These are phyloP conservation scores for Cochlearia excelsa DNA, from an alignment of 345 rosid genomes.

Conservation along the genomic window DNA sequence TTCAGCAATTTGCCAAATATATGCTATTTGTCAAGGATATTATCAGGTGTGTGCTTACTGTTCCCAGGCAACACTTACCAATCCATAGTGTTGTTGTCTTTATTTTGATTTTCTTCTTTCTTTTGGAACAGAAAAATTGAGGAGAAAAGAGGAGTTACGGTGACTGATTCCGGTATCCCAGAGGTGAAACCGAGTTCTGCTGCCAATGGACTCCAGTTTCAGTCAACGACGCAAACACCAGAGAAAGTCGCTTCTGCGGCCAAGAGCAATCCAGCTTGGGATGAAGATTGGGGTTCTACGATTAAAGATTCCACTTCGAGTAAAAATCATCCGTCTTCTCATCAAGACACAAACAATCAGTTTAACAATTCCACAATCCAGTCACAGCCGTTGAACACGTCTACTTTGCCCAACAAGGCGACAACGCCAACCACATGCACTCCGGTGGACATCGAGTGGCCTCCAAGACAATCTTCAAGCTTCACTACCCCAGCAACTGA, in stretches of 20 bases:
- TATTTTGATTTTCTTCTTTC: slow-evolving; percentile 3
- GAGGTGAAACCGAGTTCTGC: slow-evolving; percentile 44
- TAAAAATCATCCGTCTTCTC: slow-evolving; percentile 28
- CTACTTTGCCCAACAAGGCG: slow-evolving; percentile 45
- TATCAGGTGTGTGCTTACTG: slow-evolving; percentile 53
- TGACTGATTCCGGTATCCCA: slow-evolving; percentile 56
- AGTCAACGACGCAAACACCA: slow-evolving; percentile 43
- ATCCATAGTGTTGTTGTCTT: slow-evolving; percentile 8
- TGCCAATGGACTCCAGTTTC: slow-evolving; percentile 54
- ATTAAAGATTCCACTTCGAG: slow-evolving; percentile 37
- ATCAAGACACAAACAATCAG: slow-evolving; percentile 33
- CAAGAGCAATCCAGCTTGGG: slow-evolving; percentile 61
- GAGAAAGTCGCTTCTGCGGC: slow-evolving; percentile 49
- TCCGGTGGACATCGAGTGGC: slow-evolving; percentile 88
- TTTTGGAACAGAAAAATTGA: slow-evolving; percentile 63
- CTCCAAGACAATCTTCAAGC: slow-evolving; percentile 57
- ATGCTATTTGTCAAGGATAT: slow-evolving; percentile 89
- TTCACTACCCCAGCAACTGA: slow-evolving; percentile 32
- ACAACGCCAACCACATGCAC: slow-evolving; percentile 50
- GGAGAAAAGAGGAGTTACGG: slow-evolving; percentile 77
- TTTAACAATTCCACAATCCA: slow-evolving; percentile 39
- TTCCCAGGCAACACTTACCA: slow-evolving; percentile 10
- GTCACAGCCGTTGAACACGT: slow-evolving; percentile 38
- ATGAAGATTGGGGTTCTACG: slow-evolving; percentile 81
- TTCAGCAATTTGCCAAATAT: slow-evolving; percentile 93